Percentiles rank a stretch among this genome's conserved stretches.
Conservation (phyloP, 257 asterid species). For the Solanum virginianum region DNA sequence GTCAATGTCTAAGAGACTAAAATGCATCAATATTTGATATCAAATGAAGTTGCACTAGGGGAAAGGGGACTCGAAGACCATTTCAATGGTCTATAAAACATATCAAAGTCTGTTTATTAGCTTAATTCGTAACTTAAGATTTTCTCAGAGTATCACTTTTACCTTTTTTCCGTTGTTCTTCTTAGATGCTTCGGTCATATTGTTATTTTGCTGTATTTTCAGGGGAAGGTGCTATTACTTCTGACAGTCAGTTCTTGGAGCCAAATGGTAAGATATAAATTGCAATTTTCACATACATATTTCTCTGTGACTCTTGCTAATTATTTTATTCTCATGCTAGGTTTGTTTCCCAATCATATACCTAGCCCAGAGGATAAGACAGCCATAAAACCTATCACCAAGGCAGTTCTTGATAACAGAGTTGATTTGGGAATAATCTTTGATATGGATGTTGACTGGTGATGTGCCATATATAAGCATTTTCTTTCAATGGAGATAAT, state of each 20-base stretch:
- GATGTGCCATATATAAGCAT: background rate
- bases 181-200: background rate
- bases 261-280: conserved; percentile 69
- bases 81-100: background rate
- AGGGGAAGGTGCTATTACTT: conserved; percentile 92
- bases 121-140: background rate
- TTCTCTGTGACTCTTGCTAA: background rate
- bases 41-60: background rate
- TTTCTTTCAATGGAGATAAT: background rate
- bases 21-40: background rate
- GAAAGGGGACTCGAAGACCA: background rate
- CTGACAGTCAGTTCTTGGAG: conserved; percentile 95
- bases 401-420: conserved; percentile 67
- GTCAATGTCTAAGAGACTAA: background rate
- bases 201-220: conserved; percentile 14
- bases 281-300: background rate
- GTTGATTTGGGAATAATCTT: conserved; percentile 96
- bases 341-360: conserved; percentile 95
- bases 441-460: conserved; percentile 99
- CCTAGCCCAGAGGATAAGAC: conserved; percentile 97
- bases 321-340: conserved; percentile 23
- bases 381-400: conserved; percentile 87
- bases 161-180: background rate
- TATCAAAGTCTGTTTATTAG: background rate
- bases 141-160: background rate